Percentiles rank a stretch among this genome's conserved stretches.
Conservation (phyloP, 192 early-diverging fungal species). For the Anaeromyces robustus region DNA sequence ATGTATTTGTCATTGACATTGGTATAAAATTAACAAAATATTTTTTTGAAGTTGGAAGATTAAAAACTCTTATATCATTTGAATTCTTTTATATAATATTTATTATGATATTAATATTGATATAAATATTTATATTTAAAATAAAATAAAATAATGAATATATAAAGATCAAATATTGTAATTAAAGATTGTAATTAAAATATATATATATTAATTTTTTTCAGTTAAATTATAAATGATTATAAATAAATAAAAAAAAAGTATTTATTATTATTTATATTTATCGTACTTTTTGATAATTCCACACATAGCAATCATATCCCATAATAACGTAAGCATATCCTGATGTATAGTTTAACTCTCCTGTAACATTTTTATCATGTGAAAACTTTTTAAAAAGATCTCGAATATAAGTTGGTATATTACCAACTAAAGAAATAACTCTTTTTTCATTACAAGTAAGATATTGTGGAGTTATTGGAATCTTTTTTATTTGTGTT, state of each 20-base stretch:
- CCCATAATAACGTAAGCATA: not conserved
- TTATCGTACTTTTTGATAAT: not conserved
- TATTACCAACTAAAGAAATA: not conserved
- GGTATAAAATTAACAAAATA: not conserved
- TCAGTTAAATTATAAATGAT: too few relatives aligned
- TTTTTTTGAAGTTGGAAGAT: not conserved
- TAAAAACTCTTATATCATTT: not conserved
- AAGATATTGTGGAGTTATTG: not conserved
- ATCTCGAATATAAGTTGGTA: not conserved
- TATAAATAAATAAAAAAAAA: not conserved
- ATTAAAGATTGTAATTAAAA: too few relatives aligned
- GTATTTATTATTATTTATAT: not conserved
- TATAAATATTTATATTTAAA: too few relatives aligned
- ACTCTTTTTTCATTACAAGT: not conserved
- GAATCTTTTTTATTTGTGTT: not conserved
- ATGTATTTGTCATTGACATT: not conserved
- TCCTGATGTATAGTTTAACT: not conserved
- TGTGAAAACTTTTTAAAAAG: not conserved
- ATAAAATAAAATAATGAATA: too few relatives aligned
- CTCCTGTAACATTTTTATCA: not conserved
- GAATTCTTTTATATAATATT: not conserved
- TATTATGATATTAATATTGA: too few relatives aligned
- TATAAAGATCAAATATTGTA: too few relatives aligned
- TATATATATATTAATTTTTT: too few relatives aligned
- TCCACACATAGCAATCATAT: not conserved